phyloP scores from a whole-genome alignment of 257 asterid genomes.

The Rauvolfia tetraphylla region DNA sequence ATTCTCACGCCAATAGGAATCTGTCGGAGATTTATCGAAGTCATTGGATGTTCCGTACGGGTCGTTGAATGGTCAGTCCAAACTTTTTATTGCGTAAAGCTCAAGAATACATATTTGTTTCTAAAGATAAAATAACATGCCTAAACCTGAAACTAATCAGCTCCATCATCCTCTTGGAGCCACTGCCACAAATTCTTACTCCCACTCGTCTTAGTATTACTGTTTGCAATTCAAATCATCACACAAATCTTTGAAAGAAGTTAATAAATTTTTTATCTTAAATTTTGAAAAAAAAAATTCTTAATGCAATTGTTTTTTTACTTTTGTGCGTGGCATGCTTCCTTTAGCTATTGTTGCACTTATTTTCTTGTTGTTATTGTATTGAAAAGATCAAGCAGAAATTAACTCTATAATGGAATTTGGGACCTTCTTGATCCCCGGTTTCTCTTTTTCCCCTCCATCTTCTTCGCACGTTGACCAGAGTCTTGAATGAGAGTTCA shows the following conservation, averaged over 20 bases:
- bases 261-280: no score
- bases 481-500: background rate
- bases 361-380: background rate
- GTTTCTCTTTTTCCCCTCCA: background rate
- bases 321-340: background rate
- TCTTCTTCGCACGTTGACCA: background rate
- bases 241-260: no score
- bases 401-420: background rate
- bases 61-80: background rate
- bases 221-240: no score
- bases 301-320: background rate
- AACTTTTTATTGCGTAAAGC: background rate
- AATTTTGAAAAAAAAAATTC: no score
- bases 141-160: no score
- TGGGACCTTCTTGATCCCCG: background rate
- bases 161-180: no score
- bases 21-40: slow-evolving; percentile 6
- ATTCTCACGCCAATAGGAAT: slow-evolving; percentile 2
- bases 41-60: slow-evolving; percentile 5
- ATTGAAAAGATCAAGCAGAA: background rate
- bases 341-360: background rate
- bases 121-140: no score
- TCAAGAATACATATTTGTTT: no score
- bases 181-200: no score
- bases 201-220: no score